phyloP scores from a whole-genome alignment of 768 basidiomycete species.

The Mycena galericulata region DNA sequence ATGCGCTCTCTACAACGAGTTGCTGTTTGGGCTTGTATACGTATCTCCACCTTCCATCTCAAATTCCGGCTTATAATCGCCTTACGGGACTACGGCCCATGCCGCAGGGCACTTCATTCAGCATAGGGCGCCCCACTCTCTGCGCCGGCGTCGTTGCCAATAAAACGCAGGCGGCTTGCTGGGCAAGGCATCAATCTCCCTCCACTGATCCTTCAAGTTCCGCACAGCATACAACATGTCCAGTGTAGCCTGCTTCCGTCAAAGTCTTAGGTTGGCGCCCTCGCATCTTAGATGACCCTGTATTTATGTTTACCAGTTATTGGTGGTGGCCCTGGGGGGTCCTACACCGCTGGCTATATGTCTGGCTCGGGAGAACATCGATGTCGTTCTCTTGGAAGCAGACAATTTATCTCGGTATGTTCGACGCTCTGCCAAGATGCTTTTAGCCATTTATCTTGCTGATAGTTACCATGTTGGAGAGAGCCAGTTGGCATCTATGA shows the following conservation, averaged over 20 bases:
- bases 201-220: neutral
- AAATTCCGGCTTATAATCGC: no score
- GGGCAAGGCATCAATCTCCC: neutral
- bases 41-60: no score
- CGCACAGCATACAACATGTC: neutral
- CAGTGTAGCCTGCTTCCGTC: conserved; percentile 13
- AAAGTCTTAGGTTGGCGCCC: conserved; percentile 4
- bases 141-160: conserved; percentile 1
- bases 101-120: no score
- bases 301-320: conserved; percentile 43
- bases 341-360: conserved; percentile 59
- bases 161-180: neutral
- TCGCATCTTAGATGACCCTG: neutral
- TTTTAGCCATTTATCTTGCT: neutral
- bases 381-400: conserved; percentile 62
- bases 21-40: no score
- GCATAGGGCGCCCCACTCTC: conserved; percentile 5
- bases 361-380: conserved; percentile 60
- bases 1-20: no score
- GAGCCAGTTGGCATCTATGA: conserved; percentile 46
- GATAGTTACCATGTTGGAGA: conserved; percentile 43
- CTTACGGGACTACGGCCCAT: no score
- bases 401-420: conserved; percentile 59
- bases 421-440: neutral
- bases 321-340: conserved; percentile 64